A percentile compares a stretch with the other conserved stretches of the same genome.
These are phyloP conservation scores for Psilocybe sp. DNA, from an alignment of 768 basidiomycete species.

Conservation along the genomic window DNA sequence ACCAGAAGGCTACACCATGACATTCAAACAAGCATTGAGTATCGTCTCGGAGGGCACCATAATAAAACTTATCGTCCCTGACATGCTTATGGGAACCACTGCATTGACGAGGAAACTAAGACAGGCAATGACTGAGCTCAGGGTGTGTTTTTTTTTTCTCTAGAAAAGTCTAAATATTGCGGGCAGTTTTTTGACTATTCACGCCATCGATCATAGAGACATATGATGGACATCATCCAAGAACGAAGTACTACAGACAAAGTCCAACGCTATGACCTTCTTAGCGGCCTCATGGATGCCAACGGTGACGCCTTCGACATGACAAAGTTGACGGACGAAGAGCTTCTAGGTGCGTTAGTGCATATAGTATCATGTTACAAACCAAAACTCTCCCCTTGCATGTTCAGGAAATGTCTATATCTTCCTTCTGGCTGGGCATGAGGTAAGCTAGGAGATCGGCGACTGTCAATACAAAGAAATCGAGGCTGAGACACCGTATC, in stretches of 20 bases:
- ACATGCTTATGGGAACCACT: conserved; percentile 36
- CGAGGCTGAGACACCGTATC: conserved; percentile 32
- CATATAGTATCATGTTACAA: not conserved
- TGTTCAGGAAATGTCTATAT: conserved; percentile 41
- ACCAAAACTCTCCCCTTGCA: not conserved
- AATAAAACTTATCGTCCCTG: conserved; percentile 36
- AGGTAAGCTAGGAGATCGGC: conserved; percentile 35
- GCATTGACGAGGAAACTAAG: conserved; percentile 25
- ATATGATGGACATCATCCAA: conserved; percentile 53
- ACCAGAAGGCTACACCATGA: conserved; percentile 42
- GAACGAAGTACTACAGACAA: conserved; percentile 35
- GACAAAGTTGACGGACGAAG: conserved; percentile 38
- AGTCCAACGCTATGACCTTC: conserved; percentile 45
- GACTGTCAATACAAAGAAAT: conserved; percentile 31
- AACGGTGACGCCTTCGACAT: conserved; percentile 37
- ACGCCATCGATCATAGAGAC: conserved; percentile 17
- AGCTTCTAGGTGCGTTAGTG: conserved; percentile 33
- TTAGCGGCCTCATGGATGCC: conserved; percentile 49
- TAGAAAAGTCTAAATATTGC: too few species aligned
- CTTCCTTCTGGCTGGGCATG: conserved; percentile 62
- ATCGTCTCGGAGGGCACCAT: conserved; percentile 35
- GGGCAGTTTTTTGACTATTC: too few species aligned
- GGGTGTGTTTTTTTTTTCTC: conserved; percentile 30
- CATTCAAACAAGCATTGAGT: conserved; percentile 50
- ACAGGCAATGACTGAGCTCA: conserved; percentile 41